phyloP scores from a whole-genome alignment of 805 yeast species.

The Saturnispora dispora region DNA sequence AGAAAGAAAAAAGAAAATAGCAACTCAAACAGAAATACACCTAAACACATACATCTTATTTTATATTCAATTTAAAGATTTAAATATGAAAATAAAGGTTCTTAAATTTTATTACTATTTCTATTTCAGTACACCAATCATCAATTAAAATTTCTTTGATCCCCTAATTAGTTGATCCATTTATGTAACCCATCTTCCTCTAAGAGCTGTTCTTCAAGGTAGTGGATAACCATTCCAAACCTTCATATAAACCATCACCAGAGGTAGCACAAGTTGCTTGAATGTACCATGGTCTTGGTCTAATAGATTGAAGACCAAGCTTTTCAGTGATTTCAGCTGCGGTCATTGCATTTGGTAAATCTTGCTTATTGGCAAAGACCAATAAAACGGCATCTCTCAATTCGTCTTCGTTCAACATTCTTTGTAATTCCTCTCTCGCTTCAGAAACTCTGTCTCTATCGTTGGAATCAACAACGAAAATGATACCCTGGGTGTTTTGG shows the following conservation, averaged over 20 bases:
- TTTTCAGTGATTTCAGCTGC: conserved; percentile 98
- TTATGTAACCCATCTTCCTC: not conserved
- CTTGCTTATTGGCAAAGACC: conserved; percentile 97
- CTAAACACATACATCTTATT: not conserved
- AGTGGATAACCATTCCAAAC: conserved; percentile 93
- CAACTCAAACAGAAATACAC: not conserved
- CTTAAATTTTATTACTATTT: not conserved
- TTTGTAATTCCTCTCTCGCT: conserved; percentile 96
- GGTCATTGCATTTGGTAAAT: conserved; percentile 97
- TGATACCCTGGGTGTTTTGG: conserved; percentile 98
- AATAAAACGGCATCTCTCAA: conserved; percentile 91
- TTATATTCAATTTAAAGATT: not conserved
- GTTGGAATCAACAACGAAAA: conserved; percentile 94
- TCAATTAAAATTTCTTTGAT: not conserved
- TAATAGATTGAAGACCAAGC: conserved; percentile 90
- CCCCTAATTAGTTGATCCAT: not conserved
- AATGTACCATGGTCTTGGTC: conserved; percentile 99
- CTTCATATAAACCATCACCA: conserved; percentile 97
- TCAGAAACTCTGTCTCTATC: conserved; percentile 97
- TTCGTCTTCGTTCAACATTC: conserved; percentile 97
- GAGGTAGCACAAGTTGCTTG: conserved; percentile 99
- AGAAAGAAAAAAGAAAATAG: not conserved
- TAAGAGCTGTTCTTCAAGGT: conserved; percentile 65
- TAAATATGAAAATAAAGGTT: not conserved
- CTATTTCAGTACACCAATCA: not conserved